Base-by-base conservation (phyloP, 75 land plant genomes). In the Chamaecyparis obtusa region DNA sequence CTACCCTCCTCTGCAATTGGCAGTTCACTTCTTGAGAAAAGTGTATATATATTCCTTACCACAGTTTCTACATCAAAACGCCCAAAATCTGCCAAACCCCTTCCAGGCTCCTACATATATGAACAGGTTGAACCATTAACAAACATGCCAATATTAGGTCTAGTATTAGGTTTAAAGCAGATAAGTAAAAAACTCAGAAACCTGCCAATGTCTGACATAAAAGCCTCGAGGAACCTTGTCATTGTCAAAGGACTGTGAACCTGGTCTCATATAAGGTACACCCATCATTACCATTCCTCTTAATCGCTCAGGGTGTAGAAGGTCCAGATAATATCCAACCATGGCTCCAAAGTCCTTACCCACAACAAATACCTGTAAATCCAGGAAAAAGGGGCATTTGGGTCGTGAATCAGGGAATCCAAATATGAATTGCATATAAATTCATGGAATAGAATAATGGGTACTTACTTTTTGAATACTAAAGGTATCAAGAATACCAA, bases 401-500 rank as follows among this genome's bases (percentile, higher is more conserved):
- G 55, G 55, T 51, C 13, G 55, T 14, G 55, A 51, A 51, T 51
- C 13, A 14, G 55, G 55, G 93, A 32, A 92, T 92, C 14, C 72
- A 90, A 11, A 93, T 86, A 43, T 91, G 9, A 85, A 93, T 92
- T 16, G 84, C 96, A 93, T 93, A 71, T 35, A 1, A 13, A 51
- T 51, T 7, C 37, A 3, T 5, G 19, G 43, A 79, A 37, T 46
- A 78, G 16, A 27, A 72, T 95, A 91, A 56, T 51, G 88, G 55
- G 55, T 51, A 51, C 55, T 51, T 51, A 51, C 55, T 51, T 51
- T 51, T 14, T 13, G 27, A 9, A 89, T 39, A 0, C 44, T 71
- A 30, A 93, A 78, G 15, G 89, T 87, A 80, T 95, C 97, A 27
- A 96, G 86, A 36, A 96, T 83, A 39, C 85, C 97, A 51, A 92